Base-by-base conservation (phyloP, 1,284 basidiomycete genomes). In the Trichosporon sp. region DNA sequence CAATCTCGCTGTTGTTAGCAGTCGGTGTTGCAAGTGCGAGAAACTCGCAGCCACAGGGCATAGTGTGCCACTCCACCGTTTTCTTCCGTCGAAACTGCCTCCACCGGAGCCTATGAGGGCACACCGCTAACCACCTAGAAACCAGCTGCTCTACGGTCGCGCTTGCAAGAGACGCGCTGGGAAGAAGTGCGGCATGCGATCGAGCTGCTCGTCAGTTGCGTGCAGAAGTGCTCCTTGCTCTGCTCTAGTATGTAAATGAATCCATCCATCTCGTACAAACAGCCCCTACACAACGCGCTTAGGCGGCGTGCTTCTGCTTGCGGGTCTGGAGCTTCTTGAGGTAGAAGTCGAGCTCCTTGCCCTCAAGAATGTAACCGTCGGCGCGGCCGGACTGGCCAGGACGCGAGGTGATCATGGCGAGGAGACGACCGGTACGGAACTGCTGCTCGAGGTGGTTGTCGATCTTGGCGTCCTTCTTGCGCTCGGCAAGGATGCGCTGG, bases 301-400 rank as follows among this genome's bases (percentile, higher is more conserved):
- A 84, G 76, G 81, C 82, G 76, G 85, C 85, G 86, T 96, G 94
- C 89, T 95, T 96, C 87, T 93, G 91, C 88, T 96, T 96, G 85
- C 92, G 91, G 76, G 91, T 88, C 85, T 92, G 91, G 86, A 97
- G 87, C 85, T 94, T 96, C 87, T 92, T 90, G 81, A 94, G 85
- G 88, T 96, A 97, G 87, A 97, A 96, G 88, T 97, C 94, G 73
- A 97, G 90, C 85, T 98, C 95, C 87, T 94, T 94, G 83, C 95
- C 95, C 88, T 98, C 95, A 70, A 98, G 90, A 76, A 98, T 88
- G 87, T 97, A 96, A 70, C 95, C 95, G 85, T 98, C 96, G 74
- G 91, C 90, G 76, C 95, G 93, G 65, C 95, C 95, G 70, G 90
- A 92, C 86, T 98, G 95, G 64, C 95, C 95, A 72, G 95, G 95